These are phyloP conservation scores for Melanopsichium pennsylvanicum DNA, from an alignment of 1,284 basidiomycete genomes.

Conservation along the genomic window DNA sequence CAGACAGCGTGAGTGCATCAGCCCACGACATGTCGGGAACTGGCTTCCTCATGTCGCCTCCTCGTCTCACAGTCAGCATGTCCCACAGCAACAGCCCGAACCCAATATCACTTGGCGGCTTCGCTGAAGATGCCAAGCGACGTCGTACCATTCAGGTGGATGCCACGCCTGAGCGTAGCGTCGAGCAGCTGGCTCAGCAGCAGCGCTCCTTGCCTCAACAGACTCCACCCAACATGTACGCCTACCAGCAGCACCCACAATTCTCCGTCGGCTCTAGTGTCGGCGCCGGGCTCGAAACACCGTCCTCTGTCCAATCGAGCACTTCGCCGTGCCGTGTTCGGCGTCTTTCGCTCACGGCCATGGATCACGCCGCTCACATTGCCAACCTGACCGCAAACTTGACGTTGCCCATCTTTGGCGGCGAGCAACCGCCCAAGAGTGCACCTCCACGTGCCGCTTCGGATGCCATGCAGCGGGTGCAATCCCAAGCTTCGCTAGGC, in stretches of 20 bases:
- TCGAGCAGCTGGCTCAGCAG: constrained; percentile 26
- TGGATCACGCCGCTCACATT: constrained; percentile 38
- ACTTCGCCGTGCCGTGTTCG: constrained; percentile 33
- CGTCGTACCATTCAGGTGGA: constrained; percentile 41
- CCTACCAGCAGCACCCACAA: constrained; percentile 40
- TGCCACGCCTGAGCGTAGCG: constrained; percentile 30
- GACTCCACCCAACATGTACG: constrained; percentile 48
- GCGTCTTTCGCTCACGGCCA: constrained; percentile 34
- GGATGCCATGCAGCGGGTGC: constrained; percentile 48
- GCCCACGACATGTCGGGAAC: constrained; percentile 22
- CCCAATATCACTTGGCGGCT: constrained; percentile 9
- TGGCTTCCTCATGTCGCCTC: constrained; percentile 59
- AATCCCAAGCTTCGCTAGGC: constrained; percentile 19
- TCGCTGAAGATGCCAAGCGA: constrained; percentile 50
- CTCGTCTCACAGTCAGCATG: constrained; percentile 56
- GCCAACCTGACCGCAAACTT: constrained; percentile 51
- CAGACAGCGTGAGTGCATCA: constrained; percentile 3
- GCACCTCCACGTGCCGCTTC: constrained; percentile 41
- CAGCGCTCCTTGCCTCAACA: constrained; percentile 42
- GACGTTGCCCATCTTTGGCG: constrained; percentile 20
- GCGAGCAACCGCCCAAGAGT: constrained; percentile 38
- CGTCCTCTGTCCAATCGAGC: constrained; percentile 39
- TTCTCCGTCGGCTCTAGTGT: constrained; percentile 47
- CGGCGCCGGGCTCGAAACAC: constrained; percentile 34
- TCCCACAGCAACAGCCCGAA: constrained; percentile 26